Evolutionary conservation across 2,329 filamentous ascomycete genomes (phyloP).

Genomic region (Dothistroma pini): DNA sequence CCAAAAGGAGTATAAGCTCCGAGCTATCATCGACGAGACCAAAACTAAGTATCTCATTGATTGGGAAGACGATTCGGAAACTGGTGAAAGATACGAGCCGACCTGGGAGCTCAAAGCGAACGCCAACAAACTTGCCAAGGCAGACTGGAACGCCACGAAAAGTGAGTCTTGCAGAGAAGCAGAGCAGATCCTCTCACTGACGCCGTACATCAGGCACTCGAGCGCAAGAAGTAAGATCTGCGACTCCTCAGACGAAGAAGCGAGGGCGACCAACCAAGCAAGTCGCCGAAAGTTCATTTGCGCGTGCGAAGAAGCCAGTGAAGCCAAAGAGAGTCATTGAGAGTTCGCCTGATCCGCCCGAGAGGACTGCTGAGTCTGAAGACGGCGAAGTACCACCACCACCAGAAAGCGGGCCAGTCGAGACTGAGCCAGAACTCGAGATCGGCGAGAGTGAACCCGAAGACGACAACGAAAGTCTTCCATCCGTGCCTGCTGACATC

Average conservation of each 20-base stretch:
- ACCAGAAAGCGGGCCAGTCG: background rate
- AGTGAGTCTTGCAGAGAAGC: background rate
- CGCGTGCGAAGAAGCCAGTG: background rate
- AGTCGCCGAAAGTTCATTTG: background rate
- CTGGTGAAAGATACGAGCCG: slow-evolving; percentile 47
- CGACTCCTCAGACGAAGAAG: background rate
- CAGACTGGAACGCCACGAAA: slow-evolving; percentile 36
- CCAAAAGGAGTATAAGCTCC: slow-evolving; percentile 27
- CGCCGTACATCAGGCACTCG: background rate
- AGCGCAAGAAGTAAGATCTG: background rate
- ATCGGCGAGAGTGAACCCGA: slow-evolving; percentile 25
- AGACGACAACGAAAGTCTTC: background rate
- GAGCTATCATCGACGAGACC: slow-evolving; percentile 34
- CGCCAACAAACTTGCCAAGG: slow-evolving; percentile 36
- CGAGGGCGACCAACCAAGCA: background rate
- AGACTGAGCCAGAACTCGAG: slow-evolving; percentile 18
- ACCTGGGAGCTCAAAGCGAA: slow-evolving; percentile 50
- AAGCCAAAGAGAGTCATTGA: slow-evolving; percentile 17
- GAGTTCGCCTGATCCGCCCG: slow-evolving; percentile 20
- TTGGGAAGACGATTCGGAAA: slow-evolving; percentile 53
- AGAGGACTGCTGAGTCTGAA: background rate
- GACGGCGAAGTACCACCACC: background rate
- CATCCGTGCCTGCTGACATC: background rate
- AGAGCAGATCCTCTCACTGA: background rate
- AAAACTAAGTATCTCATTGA: slow-evolving; percentile 51